Evolutionary conservation across 2,329 filamentous ascomycete species (phyloP).

Genomic region (Scorias spongiosa): DNA sequence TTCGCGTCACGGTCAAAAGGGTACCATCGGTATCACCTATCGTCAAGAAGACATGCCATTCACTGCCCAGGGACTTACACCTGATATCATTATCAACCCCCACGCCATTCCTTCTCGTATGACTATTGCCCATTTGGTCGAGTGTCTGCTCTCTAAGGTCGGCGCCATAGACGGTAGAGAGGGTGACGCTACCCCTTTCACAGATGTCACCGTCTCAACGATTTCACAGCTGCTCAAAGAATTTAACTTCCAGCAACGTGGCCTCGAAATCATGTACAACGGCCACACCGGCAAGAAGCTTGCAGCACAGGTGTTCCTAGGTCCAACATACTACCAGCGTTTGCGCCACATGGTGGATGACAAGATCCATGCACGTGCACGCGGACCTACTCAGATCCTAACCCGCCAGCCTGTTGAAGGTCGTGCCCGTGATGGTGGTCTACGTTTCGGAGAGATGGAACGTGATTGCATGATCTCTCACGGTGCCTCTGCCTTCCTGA

Average conservation of each 20-base stretch:
- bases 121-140: slow-evolving; percentile 99
- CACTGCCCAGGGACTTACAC: slow-evolving; percentile 74
- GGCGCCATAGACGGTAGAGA: slow-evolving; percentile 86
- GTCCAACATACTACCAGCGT: slow-evolving; percentile 96
- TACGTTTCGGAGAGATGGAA: slow-evolving; percentile 99
- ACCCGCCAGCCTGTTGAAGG: slow-evolving; percentile 95
- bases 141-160: slow-evolving; percentile 94
- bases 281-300: slow-evolving; percentile 92
- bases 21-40: slow-evolving; percentile 97
- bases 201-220: slow-evolving; percentile 89
- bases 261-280: slow-evolving; percentile 98
- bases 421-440: slow-evolving; percentile 91
- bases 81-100: slow-evolving; percentile 96
- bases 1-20: slow-evolving; percentile 97
- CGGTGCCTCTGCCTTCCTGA: slow-evolving; percentile 88
- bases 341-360: slow-evolving; percentile 99
- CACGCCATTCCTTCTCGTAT: slow-evolving; percentile 99
- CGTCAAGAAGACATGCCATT: slow-evolving; percentile 99
- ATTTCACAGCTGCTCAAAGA: slow-evolving; percentile 74
- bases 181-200: slow-evolving; percentile 95
- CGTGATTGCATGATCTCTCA: slow-evolving; percentile 99
- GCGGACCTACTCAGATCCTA: slow-evolving; percentile 92
- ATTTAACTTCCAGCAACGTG: slow-evolving; percentile 90
- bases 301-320: slow-evolving; percentile 87
- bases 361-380: slow-evolving; percentile 98